phyloP scores from a whole-genome alignment of 352 stramenopile genomes.

The Pythium vanterpoolii region DNA sequence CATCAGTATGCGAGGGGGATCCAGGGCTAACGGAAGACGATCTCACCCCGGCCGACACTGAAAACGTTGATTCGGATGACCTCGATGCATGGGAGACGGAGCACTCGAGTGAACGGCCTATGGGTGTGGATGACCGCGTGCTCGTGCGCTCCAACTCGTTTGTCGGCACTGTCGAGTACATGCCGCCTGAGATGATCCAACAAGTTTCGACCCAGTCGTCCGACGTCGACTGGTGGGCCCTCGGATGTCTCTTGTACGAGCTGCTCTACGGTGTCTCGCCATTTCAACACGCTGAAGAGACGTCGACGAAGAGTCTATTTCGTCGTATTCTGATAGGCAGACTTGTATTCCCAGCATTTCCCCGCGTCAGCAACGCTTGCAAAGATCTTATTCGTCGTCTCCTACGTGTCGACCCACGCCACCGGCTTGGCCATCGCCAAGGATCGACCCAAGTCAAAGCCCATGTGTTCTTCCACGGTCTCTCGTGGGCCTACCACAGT shows the following conservation, averaged over 20 bases:
- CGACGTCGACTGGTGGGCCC: constrained; percentile 74
- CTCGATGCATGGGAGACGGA: constrained; percentile 1
- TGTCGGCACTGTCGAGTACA: constrained; percentile 77
- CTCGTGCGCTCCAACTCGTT: constrained; percentile 77
- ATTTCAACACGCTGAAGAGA: constrained; percentile 31
- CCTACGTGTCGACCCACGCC: constrained; percentile 16
- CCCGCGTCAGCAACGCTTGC: constrained; percentile 22
- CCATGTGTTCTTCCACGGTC: constrained; percentile 29
- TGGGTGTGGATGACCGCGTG: constrained; percentile 65
- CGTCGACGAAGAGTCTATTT: constrained; percentile 43
- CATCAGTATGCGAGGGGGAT: constrained; percentile 1
- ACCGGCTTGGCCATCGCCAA: constrained; percentile 27
- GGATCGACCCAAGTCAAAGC: constrained; percentile 32
- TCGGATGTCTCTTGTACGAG: constrained; percentile 76
- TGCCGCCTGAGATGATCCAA: constrained; percentile 82
- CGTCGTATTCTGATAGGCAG: constrained; percentile 39
- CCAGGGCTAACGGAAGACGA: neutral
- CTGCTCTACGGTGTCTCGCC: constrained; percentile 63
- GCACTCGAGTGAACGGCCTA: neutral
- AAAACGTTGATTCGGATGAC: neutral
- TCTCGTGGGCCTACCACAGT: constrained; percentile 27
- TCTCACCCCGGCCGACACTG: neutral
- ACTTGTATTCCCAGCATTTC: constrained; percentile 35
- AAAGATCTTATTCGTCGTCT: constrained; percentile 30
- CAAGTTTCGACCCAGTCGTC: constrained; percentile 24